Base-by-base conservation (phyloP, 129 eudicot species). In the Chrysanthemum makinoi region DNA sequence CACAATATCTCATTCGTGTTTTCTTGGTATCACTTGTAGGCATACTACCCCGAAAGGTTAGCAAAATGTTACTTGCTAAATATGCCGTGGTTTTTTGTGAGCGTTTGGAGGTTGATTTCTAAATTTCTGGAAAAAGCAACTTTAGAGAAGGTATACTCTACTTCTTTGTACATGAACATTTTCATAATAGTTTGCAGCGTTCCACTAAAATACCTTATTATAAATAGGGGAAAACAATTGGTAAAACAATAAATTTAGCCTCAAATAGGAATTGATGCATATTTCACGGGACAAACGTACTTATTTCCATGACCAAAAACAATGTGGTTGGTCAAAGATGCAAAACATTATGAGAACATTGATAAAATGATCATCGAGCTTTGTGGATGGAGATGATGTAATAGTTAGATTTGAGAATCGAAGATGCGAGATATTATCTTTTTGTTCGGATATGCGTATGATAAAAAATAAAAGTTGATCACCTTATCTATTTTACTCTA, bases 31-130 rank as follows among this genome's bases (percentile, higher is more conserved):
- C n/a, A 54, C 46, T 44, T 72, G 75, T 43, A 87, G 92, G 82
- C 89, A 22, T 87, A 87, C 72, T 87, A 87, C 76, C 86, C 92
- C 1, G 92, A 84, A 77, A 86, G 92, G 61, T 72, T 84, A 58
- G 88, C 82, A 15, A 86, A 76, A 67, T 70, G 81, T 66, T 83
- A 57, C 84, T 55, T 84, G 35, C 33, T 87, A 66, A 73, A 81
- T 59, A 87, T 87, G 92, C 92, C 88, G 1, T 64, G 83, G 67
- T 84, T 86, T 75, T 86, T 86, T 73, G 83, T 79, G 74, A 81
- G 86, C 6, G 55, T 81, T 16, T 87, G 92, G 92, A 83, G 62
- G 79, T 18, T 87, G 76, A 77, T 84, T 66, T 84, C 83, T 22
- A 80, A 69, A 61, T 87, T 87, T 79, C 69, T 87, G 56, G 88